Conservation (phyloP, 306 rosid genomes). For the Vicia faba region DNA sequence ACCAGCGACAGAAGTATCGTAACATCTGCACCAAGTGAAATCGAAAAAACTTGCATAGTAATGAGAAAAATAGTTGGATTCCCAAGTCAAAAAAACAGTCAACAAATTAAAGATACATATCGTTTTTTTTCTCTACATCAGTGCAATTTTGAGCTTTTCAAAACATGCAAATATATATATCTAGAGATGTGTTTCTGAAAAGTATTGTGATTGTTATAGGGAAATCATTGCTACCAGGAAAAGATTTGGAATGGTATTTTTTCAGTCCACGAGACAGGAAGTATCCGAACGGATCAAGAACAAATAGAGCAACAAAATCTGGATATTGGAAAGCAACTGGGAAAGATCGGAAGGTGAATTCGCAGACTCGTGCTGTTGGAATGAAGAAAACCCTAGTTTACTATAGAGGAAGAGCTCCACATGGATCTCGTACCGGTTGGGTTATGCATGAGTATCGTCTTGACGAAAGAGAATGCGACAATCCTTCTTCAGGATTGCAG, state of each 20-base stretch:
- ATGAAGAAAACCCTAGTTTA: slow-evolving; percentile 99
- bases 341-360: slow-evolving; percentile 84
- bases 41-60: too few species aligned
- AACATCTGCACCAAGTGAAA: too few species aligned
- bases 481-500: slow-evolving; percentile 61
- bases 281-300: slow-evolving; percentile 96
- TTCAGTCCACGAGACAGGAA: slow-evolving; percentile 90
- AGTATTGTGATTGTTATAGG: slow-evolving; percentile 46
- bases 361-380: slow-evolving; percentile 68
- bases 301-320: slow-evolving; percentile 86
- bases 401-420: slow-evolving; percentile 94
- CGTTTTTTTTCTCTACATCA: not conserved
- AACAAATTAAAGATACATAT: slow-evolving; percentile 11
- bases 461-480: slow-evolving; percentile 81
- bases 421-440: slow-evolving; percentile 87
- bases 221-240: slow-evolving; percentile 88
- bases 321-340: slow-evolving; percentile 99
- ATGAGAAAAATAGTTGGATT: slow-evolving; percentile 36
- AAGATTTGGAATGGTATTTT: slow-evolving; percentile 98
- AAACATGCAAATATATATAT: slow-evolving; percentile 4
- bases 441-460: slow-evolving; percentile 99
- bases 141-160: not conserved
- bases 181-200: not conserved
- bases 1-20: too few species aligned
- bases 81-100: slow-evolving; percentile 59